Conservation (phyloP, 768 basidiomycete species). For the Leccinellum rugosiceps region DNA sequence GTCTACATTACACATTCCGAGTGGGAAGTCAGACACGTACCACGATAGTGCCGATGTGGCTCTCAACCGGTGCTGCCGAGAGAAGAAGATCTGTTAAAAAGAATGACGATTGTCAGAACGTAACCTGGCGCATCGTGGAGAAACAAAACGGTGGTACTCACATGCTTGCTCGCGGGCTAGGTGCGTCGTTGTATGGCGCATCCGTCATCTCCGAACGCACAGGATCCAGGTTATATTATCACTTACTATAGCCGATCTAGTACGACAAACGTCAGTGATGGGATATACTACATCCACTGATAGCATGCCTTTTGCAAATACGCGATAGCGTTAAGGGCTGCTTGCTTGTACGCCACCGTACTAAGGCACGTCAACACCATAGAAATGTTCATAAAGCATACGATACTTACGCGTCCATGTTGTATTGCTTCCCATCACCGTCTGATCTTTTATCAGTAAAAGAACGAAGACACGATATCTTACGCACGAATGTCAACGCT, state of each 20-base stretch:
- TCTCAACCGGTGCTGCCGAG: slow-evolving; percentile 67
- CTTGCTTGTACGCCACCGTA: slow-evolving; percentile 77
- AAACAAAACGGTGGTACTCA: slow-evolving; percentile 26
- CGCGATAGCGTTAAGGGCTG: slow-evolving; percentile 70
- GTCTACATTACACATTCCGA: neutral
- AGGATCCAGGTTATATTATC: neutral
- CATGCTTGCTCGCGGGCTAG: slow-evolving; percentile 78
- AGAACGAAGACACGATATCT: neutral
- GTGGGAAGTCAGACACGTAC: slow-evolving; percentile 35
- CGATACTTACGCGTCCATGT: slow-evolving; percentile 65
- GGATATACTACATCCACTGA: neutral
- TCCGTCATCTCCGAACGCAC: neutral
- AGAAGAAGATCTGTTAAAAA: slow-evolving; percentile 53
- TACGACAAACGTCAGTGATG: neutral
- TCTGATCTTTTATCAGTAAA: slow-evolving; percentile 35
- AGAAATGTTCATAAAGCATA: neutral
- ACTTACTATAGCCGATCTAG: slow-evolving; percentile 72
- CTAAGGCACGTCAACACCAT: slow-evolving; percentile 29
- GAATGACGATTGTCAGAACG: neutral
- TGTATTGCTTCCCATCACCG: slow-evolving; percentile 71
- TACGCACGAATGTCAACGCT: slow-evolving; percentile 64
- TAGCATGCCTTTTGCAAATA: slow-evolving; percentile 61
- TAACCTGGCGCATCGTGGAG: too few relatives aligned
- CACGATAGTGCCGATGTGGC: slow-evolving; percentile 67
- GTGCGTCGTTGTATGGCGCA: neutral